A percentile compares a stretch with the other conserved stretches of the same genome.
These are phyloP conservation scores for Oxytropis ochrocephala DNA, from an alignment of 306 rosid genomes.

Conservation along the genomic window DNA sequence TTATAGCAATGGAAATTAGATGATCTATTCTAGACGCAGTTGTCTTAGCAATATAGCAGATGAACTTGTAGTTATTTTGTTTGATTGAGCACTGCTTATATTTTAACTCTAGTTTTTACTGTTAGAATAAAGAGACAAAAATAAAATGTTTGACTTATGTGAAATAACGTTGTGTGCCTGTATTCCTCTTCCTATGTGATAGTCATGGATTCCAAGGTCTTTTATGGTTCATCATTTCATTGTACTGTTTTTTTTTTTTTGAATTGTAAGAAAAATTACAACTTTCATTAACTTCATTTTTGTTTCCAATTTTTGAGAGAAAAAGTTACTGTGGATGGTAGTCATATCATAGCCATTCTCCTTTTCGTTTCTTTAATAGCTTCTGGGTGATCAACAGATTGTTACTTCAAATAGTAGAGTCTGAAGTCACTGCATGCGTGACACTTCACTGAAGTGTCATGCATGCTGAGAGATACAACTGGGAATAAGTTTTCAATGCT, in stretches of 20 bases:
- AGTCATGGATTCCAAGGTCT: not conserved
- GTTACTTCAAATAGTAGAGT: not conserved
- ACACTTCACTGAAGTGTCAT: too few species aligned
- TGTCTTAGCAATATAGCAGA: not conserved
- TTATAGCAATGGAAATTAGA: not conserved
- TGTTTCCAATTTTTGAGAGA: not conserved
- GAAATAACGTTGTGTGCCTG: not conserved
- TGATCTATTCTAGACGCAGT: not conserved
- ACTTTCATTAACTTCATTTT: not conserved
- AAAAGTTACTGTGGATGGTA: not conserved
- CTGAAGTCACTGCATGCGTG: too few species aligned
- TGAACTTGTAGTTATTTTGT: not conserved
- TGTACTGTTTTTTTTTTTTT: not conserved
- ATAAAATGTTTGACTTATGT: not conserved
- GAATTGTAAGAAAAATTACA: not conserved
- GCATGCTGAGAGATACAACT: not conserved
- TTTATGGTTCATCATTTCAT: not conserved
- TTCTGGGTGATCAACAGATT: conserved; percentile 6
- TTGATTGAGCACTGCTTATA: not conserved
- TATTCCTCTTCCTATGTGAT: not conserved
- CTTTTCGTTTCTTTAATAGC: not conserved
- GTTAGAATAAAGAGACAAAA: not conserved
- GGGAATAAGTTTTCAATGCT: not conserved
- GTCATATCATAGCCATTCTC: not conserved
- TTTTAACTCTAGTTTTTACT: not conserved